Evolutionary conservation across 208 protist genomes (phyloP).

Genomic region (Leishmania gerbilli): DNA sequence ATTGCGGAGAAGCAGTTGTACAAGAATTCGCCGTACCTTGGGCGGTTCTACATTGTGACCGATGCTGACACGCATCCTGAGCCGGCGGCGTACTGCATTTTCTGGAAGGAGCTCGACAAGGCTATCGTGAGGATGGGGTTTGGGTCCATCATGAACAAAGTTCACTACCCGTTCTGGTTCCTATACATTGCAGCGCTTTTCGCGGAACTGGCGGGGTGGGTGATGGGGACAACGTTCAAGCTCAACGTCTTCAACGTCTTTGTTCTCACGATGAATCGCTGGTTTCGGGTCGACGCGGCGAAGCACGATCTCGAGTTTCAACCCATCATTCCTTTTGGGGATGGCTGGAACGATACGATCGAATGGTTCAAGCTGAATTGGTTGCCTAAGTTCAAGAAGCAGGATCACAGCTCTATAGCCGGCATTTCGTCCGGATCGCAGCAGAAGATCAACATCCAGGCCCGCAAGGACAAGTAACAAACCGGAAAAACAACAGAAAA

Average conservation of each 20-base stretch:
- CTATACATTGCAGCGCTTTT: constrained; percentile 84
- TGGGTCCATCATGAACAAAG: constrained; percentile 73
- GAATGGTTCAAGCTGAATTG: constrained; percentile 90
- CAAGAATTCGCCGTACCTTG: constrained; percentile 87
- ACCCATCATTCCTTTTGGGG: constrained; percentile 87
- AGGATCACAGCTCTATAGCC: constrained; percentile 61
- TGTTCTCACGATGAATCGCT: constrained; percentile 95
- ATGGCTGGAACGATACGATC: constrained; percentile 91
- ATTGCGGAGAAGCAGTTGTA: constrained; percentile 91
- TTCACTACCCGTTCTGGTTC: constrained; percentile 91
- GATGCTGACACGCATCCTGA: constrained; percentile 93
- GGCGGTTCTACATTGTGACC: constrained; percentile 96
- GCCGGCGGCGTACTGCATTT: constrained; percentile 87
- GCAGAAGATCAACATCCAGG: constrained; percentile 92
- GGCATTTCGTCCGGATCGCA: constrained; percentile 79
- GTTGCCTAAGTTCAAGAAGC: constrained; percentile 83
- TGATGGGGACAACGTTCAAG: constrained; percentile 87
- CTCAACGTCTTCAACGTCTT: constrained; percentile 94
- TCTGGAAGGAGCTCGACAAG: constrained; percentile 94
- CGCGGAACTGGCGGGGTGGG: constrained; percentile 68
- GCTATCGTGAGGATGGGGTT: constrained; percentile 91
- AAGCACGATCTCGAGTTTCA: constrained; percentile 86
- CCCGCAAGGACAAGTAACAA: constrained; percentile 28
- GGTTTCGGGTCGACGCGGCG: constrained; percentile 92
- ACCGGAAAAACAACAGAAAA: background rate